Evolutionary conservation across 2,329 filamentous ascomycete species (phyloP).

Genomic region (Septoria petroselini): DNA sequence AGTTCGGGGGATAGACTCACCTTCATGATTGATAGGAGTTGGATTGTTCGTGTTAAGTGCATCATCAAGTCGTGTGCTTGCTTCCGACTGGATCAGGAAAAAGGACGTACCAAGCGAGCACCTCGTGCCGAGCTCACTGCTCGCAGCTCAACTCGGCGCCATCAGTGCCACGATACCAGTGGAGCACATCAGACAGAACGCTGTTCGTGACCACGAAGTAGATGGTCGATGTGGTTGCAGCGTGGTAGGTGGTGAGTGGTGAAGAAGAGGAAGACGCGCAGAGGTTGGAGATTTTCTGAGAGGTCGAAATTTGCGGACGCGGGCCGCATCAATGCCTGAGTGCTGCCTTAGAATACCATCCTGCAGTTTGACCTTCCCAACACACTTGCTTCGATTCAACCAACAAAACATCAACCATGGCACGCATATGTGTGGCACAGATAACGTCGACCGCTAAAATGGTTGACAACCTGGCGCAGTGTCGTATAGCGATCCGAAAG

Average conservation of each 20-base stretch:
- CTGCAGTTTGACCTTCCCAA: neutral
- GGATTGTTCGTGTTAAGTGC: conserved; percentile 52
- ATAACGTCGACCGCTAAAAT: conserved; percentile 80
- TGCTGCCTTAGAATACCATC: no score
- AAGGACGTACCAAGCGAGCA: conserved; percentile 10
- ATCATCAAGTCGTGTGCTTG: conserved; percentile 29
- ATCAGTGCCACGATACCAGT: neutral
- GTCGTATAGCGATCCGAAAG: conserved; percentile 66
- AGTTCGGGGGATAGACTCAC: conserved; percentile 38
- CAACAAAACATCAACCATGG: neutral
- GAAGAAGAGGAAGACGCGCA: no score
- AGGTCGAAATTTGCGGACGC: no score
- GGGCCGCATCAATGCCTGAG: no score
- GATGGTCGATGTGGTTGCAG: no score
- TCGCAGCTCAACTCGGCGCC: neutral
- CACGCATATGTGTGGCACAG: conserved; percentile 61
- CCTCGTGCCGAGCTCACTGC: neutral
- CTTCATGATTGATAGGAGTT: conserved; percentile 57
- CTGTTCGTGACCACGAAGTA: no score
- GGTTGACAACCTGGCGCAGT: conserved; percentile 75
- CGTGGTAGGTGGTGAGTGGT: no score
- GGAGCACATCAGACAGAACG: neutral
- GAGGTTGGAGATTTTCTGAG: no score
- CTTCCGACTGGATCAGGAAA: neutral
- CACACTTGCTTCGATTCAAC: neutral